Base-by-base conservation (phyloP, 23 red algal genomes). In the Agarophyton chilense region DNA sequence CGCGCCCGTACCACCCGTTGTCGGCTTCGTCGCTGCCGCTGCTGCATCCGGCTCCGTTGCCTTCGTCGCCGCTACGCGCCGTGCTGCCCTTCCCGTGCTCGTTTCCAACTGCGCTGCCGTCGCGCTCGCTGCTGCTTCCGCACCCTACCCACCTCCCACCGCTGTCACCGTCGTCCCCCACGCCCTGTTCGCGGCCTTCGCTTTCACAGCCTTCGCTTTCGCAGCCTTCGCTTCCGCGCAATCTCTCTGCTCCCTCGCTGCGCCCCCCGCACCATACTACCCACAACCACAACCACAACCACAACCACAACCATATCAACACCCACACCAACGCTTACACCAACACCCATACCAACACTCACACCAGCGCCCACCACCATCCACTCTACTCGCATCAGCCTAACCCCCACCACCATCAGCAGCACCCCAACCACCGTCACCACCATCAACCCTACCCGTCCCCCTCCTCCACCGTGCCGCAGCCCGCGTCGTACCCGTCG, bases 221-320 rank as follows among this genome's bases (percentile, higher is more conserved):
- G 65, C 65, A 43, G 18, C 26, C 82, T 10, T 40, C 67, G 6
- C 67, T 77, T 29, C 68, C 47, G 49, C 84, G 84, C 84, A 74
- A 88, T 12, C 45, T 64, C 0, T 64, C 84, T 4, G 68, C 84
- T 2, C 67, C 84, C 4, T 76, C 84, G 42, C 84, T 88, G 39
- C 65, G 65, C 18, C 3, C 65, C 18, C 3, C 65, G 32, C 74
- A 18, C 1, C 74, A 32, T n/a, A 0, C 41, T 82, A 47, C 44
- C 11, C 38, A 44, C 10, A 0, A 17, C 9, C 17, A 16, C 10
- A 0, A 44, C 65, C 38, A 44, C 22, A 14, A 24, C 65, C 65
- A 39, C 36, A 14, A 11, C 65, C 18, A 26, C 19, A 18, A 39
- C 65, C 65, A 11, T 2, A 22, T 44, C 36, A 24, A 14, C 2